Conservation (phyloP, 1,284 basidiomycete species). For the Malassezia nana region DNA sequence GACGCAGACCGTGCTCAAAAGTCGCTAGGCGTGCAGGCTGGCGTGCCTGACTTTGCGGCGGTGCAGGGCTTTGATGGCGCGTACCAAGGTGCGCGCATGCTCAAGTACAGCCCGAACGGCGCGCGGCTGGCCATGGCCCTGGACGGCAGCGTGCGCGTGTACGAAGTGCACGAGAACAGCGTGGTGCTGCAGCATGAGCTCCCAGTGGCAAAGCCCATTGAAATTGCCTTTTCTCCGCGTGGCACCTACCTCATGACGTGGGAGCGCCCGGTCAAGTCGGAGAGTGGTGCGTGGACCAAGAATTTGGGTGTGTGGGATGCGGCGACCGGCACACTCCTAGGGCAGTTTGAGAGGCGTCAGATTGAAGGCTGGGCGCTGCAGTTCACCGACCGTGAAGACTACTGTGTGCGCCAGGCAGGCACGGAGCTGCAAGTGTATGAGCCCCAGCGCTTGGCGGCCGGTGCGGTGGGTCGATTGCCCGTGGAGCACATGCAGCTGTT, state of each 20-base stretch:
- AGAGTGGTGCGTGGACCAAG: conserved; percentile 60
- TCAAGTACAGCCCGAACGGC: conserved; percentile 78
- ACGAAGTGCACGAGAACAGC: conserved; percentile 52
- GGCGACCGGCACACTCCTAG: conserved; percentile 68
- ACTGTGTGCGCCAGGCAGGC: conserved; percentile 71
- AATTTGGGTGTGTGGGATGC: conserved; percentile 76
- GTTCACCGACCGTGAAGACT: conserved; percentile 80
- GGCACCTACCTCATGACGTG: conserved; percentile 87
- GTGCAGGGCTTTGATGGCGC: conserved; percentile 58
- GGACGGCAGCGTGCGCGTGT: conserved; percentile 65
- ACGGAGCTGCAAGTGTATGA: conserved; percentile 80
- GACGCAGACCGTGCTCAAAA: conserved; percentile 79
- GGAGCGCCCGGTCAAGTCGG: conserved; percentile 71
- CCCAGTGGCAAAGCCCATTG: conserved; percentile 61
- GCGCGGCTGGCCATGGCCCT: conserved; percentile 74
- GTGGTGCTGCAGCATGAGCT: conserved; percentile 30
- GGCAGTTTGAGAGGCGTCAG: conserved; percentile 60
- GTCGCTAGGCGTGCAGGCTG: conserved; percentile 71
- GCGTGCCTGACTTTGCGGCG: conserved; percentile 64
- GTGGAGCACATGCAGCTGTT: conserved; percentile 70
- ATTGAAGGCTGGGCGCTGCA: conserved; percentile 54
- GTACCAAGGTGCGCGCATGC: conserved; percentile 63
- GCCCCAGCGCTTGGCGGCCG: conserved; percentile 62
- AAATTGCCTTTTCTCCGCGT: conserved; percentile 80
- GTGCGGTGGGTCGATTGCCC: conserved; percentile 67